Evolutionary conservation across 2,329 filamentous ascomycete species (phyloP), one percentile per base, ranked within the genome.

Genomic region (Rhinocladiella similis): DNA sequence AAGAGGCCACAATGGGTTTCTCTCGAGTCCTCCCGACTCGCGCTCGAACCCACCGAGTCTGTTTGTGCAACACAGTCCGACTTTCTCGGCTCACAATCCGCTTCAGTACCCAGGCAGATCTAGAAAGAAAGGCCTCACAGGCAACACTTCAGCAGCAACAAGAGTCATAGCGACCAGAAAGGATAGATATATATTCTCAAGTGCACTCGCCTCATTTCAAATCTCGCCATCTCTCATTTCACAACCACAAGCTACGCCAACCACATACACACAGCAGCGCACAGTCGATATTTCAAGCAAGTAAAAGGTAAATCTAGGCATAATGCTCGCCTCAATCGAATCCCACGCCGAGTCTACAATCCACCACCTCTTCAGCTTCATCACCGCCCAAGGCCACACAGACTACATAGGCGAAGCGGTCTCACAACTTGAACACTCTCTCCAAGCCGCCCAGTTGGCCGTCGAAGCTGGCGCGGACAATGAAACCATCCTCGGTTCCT

Each of bases 381-480:
- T 70, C 46, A 36, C 62, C 29, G 62, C 60, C n/a, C 68, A 69
- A 61, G 70, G 70, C 13, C 65, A 71, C 49, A 65, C 65, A 1
- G 70, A 72, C 43, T 72, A 71, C 54, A 68, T 72, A 5, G 69
- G 69, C 29, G 70, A 72, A 60, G 67, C 66, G 1, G 69, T 72
- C 51, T 70, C 65, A 38, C 69, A 72, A 43, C 66, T 72, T 3
- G 67, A 72, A 46, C 70, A 72, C 49, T 68, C 61, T 33, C 60
- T 72, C 1, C 70, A 72, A 58, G 63, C 67, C 25, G 70, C 67
- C 2, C 64, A 71, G n/a, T 66, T 68, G 25, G 70, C 70, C 7
- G 61, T 59, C 19, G 55, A 65, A 47, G 61, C 66, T 12, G 60
- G 67, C 2, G 50, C 60, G 13, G 68, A 69, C 48, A 48, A 59